Conservation (phyloP, 2,329 filamentous ascomycete species). For the Epichloe bromicola region DNA sequence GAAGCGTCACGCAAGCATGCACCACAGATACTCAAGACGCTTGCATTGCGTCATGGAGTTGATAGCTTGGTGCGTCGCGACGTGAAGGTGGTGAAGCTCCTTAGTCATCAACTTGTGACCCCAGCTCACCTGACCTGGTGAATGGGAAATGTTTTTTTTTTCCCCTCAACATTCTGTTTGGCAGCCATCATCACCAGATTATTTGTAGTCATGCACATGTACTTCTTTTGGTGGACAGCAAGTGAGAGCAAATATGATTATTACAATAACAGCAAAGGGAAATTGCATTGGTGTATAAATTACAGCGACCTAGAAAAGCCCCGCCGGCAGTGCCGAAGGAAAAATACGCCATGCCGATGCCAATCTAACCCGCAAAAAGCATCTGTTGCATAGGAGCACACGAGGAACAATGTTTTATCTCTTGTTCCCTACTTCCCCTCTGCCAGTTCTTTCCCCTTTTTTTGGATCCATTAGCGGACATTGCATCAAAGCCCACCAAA, state of each 20-base stretch:
- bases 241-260: background rate
- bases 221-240: background rate
- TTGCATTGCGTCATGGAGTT: background rate
- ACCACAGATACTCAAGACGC: too few relatives aligned
- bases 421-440: slow-evolving; percentile 28
- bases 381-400: slow-evolving; percentile 25
- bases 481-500: slow-evolving; percentile 24
- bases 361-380: slow-evolving; percentile 35
- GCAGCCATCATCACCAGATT: background rate
- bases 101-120: slow-evolving; percentile 4
- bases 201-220: too few relatives aligned
- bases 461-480: slow-evolving; percentile 27
- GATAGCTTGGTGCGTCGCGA: background rate
- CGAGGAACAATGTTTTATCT: slow-evolving; percentile 19
- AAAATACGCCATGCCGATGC: slow-evolving; percentile 35
- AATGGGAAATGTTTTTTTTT: too few relatives aligned
- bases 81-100: background rate
- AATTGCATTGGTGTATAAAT: slow-evolving; percentile 50
- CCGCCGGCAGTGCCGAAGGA: slow-evolving; percentile 31
- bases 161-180: background rate
- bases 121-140: background rate
- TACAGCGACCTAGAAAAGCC: slow-evolving; percentile 44
- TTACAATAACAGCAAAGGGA: slow-evolving; percentile 22
- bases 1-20: background rate
- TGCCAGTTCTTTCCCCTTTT: slow-evolving; percentile 32